Conservation (phyloP, 495 filamentous ascomycete species). For the Hyaloscypha finlandica region DNA sequence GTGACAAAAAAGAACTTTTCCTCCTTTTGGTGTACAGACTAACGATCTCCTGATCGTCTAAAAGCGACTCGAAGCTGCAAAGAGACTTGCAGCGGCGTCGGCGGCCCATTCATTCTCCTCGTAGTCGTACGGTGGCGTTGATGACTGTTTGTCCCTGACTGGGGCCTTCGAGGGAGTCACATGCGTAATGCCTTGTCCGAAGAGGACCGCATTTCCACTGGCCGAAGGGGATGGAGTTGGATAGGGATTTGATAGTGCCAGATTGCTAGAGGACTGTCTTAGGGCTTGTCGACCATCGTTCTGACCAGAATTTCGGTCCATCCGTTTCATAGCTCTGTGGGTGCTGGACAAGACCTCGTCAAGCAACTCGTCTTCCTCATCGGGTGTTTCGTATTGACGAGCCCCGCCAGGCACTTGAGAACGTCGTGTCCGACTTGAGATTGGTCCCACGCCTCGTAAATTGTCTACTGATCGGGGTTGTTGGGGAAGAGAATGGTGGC, state of each 20-base stretch:
- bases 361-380: slow-evolving; percentile 94
- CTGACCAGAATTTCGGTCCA: slow-evolving; percentile 51
- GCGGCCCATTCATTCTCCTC: slow-evolving; percentile 84
- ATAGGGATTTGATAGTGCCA: slow-evolving; percentile 74
- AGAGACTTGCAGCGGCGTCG: slow-evolving; percentile 76
- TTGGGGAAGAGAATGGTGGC: slow-evolving; percentile 76
- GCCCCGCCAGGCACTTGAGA: slow-evolving; percentile 75
- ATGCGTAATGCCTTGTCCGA: slow-evolving; percentile 50
- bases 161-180: slow-evolving; percentile 61
- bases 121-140: slow-evolving; percentile 85
- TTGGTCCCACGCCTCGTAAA: slow-evolving; percentile 59
- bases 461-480: slow-evolving; percentile 67
- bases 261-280: slow-evolving; percentile 58
- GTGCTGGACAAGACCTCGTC: slow-evolving; percentile 69
- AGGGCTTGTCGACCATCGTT: slow-evolving; percentile 44
- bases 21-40: slow-evolving; percentile 31
- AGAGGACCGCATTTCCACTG: slow-evolving; percentile 71
- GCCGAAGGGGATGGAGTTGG: slow-evolving; percentile 90
- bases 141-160: slow-evolving; percentile 54
- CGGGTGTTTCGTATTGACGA: slow-evolving; percentile 89
- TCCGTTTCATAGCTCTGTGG: slow-evolving; percentile 49
- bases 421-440: slow-evolving; percentile 82
- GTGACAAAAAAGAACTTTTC: slow-evolving; percentile 34
- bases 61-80: slow-evolving; percentile 63
- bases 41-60: slow-evolving; percentile 32